These are phyloP conservation scores for Yamadazyma jaroonii DNA, from an alignment of 1,139 yeast species.

Conservation along the genomic window DNA sequence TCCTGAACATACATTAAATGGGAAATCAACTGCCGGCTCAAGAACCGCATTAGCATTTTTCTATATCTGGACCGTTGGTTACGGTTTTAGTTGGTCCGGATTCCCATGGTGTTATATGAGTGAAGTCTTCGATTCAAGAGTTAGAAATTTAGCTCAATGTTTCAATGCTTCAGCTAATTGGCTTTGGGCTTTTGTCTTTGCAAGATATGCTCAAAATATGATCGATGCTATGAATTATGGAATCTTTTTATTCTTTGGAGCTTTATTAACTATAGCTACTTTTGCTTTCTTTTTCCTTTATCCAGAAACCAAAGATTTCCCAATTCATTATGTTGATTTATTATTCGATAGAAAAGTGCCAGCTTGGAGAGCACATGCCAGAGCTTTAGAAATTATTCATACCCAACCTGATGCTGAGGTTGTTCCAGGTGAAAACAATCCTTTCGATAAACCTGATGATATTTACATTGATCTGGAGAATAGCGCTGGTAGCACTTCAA, in stretches of 20 bases:
- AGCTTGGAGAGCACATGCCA: conserved; percentile 14
- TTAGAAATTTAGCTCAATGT: conserved; percentile 42
- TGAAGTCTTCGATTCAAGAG: conserved; percentile 42
- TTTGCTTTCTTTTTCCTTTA: conserved; percentile 33
- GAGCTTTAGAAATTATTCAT: conserved; percentile 10
- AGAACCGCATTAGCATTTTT: conserved; percentile 47
- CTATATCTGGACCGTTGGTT: conserved; percentile 45
- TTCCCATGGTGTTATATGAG: conserved; percentile 50
- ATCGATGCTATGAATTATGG: conserved; percentile 40
- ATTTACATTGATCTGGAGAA: conserved; percentile 6
- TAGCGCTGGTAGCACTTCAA: conserved; percentile 10
- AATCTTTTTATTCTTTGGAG: conserved; percentile 44
- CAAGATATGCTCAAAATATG: conserved; percentile 44
- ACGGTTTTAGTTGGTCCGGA: conserved; percentile 46
- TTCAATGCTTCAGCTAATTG: conserved; percentile 45
- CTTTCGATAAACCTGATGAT: conserved; percentile 8
- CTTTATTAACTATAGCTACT: conserved; percentile 32
- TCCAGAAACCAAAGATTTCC: conserved; percentile 47
- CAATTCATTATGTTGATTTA: conserved; percentile 42
- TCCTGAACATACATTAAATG: conserved; percentile 21
- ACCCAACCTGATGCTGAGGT: not conserved
- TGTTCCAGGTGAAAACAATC: conserved; percentile 1
- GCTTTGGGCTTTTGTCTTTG: conserved; percentile 51
- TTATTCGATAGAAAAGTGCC: conserved; percentile 26
- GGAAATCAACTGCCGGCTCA: conserved; percentile 32